Evolutionary conservation across 2,329 filamentous ascomycete genomes (phyloP).

Genomic region (Colletotrichum eleusines): DNA sequence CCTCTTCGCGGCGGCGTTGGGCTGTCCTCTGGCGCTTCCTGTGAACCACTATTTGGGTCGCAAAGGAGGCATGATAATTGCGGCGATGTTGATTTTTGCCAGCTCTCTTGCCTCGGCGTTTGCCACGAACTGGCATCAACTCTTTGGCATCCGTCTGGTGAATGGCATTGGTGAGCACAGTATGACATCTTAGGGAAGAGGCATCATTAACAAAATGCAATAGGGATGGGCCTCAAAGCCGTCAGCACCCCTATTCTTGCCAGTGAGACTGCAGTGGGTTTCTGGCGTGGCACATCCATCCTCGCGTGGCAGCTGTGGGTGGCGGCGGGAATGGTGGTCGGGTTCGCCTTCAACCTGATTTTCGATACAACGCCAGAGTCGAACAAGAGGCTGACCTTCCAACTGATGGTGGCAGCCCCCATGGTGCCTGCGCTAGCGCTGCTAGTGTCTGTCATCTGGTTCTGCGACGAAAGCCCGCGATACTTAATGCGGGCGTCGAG

Average conservation of each 20-base stretch:
- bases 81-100: constrained; percentile 54
- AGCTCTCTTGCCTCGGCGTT: constrained; percentile 55
- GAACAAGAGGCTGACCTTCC: constrained; percentile 40
- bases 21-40: constrained; percentile 55
- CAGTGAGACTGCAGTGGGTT: constrained; percentile 60
- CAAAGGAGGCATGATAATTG: constrained; percentile 54
- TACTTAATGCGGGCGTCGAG: constrained; percentile 54
- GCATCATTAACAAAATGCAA: neutral
- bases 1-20: constrained; percentile 54
- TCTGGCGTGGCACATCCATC: constrained; percentile 61
- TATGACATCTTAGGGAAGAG: neutral
- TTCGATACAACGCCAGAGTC: constrained; percentile 46
- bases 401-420: constrained; percentile 53
- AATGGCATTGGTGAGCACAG: constrained; percentile 54
- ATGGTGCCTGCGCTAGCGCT: constrained; percentile 52
- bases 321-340: constrained; percentile 53
- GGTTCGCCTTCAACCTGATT: constrained; percentile 53
- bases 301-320: constrained; percentile 62
- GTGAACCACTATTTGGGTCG: constrained; percentile 57
- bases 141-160: constrained; percentile 52
- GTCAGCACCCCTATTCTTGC: constrained; percentile 62
- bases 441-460: constrained; percentile 48
- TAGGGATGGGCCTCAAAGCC: constrained; percentile 62
- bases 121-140: constrained; percentile 49
- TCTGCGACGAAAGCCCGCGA: constrained; percentile 56